Percentiles rank a stretch among this genome's conserved stretches.
Evolutionary conservation across 108 stramenopile species (phyloP).

Genomic region (Bacterosira constricta): DNA sequence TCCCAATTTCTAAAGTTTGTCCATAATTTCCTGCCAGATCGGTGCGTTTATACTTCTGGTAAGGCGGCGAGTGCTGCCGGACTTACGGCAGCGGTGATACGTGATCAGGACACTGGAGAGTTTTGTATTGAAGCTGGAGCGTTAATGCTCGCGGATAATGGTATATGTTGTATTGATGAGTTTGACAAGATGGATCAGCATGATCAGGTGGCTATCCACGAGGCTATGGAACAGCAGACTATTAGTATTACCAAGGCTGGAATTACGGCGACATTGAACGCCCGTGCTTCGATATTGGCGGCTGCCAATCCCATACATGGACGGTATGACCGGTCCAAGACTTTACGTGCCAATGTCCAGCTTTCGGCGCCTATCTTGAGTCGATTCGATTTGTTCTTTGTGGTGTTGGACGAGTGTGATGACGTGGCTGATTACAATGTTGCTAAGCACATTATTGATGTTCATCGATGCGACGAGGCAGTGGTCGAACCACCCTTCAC

Average conservation of each 20-base stretch:
- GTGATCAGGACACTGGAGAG: conserved; percentile 98
- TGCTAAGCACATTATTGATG: conserved; percentile 95
- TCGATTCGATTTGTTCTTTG: conserved; percentile 99
- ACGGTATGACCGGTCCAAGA: conserved; percentile 98
- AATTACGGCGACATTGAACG: conserved; percentile 98
- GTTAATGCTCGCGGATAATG: conserved; percentile 99
- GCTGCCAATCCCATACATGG: conserved; percentile 99
- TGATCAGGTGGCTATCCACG: conserved; percentile 99
- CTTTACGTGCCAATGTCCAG: conserved; percentile 94
- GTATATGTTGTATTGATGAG: conserved; percentile 98
- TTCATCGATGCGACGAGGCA: conserved; percentile 80
- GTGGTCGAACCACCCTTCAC: conserved; percentile 83
- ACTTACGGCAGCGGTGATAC: conserved; percentile 95
- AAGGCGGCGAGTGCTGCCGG: conserved; percentile 99
- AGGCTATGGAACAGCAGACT: conserved; percentile 99
- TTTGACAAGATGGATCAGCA: conserved; percentile 96
- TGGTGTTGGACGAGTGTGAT: conserved; percentile 97
- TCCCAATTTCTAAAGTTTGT: conserved; percentile 98
- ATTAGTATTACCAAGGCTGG: conserved; percentile 99
- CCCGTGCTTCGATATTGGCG: conserved; percentile 97
- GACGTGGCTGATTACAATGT: conserved; percentile 91
- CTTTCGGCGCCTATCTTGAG: conserved; percentile 96
- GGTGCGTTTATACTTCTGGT: conserved; percentile 97
- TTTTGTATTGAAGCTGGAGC: conserved; percentile 99
- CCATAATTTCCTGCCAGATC: conserved; percentile 88